Percentiles rank a stretch among this genome's conserved stretches.
These are phyloP conservation scores for Nakazawaea wyomingensis DNA, from an alignment of 805 yeast genomes.

Conservation along the genomic window DNA sequence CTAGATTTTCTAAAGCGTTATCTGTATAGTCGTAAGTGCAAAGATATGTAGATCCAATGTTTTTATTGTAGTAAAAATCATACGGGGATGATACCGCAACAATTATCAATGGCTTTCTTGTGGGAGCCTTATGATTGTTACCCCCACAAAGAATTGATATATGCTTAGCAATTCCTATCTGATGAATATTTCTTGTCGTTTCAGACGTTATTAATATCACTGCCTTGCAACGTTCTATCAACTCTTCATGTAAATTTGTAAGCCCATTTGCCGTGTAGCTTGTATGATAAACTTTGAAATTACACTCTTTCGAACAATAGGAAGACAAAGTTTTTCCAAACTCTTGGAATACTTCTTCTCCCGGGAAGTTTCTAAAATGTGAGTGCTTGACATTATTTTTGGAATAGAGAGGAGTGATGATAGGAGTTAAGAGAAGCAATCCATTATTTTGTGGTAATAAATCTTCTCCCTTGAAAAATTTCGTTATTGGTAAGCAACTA, in stretches of 20 bases:
- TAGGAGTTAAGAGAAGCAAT: conserved; percentile 27
- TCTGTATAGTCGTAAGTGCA: conserved; percentile 59
- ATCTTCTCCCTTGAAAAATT: conserved; percentile 28
- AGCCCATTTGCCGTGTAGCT: conserved; percentile 55
- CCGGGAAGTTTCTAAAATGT: conserved; percentile 19
- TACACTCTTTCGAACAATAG: conserved; percentile 20
- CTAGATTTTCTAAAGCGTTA: conserved; percentile 43
- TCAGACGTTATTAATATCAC: conserved; percentile 53
- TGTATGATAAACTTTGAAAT: conserved; percentile 49
- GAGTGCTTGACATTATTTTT: background rate
- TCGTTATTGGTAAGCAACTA: conserved; percentile 42
- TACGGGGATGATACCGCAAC: conserved; percentile 62
- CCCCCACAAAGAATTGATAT: conserved; percentile 51
- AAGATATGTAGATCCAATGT: conserved; percentile 50
- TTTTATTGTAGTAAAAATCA: conserved; percentile 51
- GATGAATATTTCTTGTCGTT: conserved; percentile 55
- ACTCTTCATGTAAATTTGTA: conserved; percentile 47
- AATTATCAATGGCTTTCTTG: conserved; percentile 47
- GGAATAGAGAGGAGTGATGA: conserved; percentile 28
- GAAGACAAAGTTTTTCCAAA: conserved; percentile 43
- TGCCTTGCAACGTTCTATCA: conserved; percentile 46
- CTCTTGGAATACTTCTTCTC: conserved; percentile 48
- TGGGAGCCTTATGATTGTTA: conserved; percentile 20
- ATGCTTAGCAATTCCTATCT: conserved; percentile 55
- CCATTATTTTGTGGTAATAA: conserved; percentile 17